Conservation (phyloP, 176 grass and related monocot genomes). For the Cenchrus americanus region DNA sequence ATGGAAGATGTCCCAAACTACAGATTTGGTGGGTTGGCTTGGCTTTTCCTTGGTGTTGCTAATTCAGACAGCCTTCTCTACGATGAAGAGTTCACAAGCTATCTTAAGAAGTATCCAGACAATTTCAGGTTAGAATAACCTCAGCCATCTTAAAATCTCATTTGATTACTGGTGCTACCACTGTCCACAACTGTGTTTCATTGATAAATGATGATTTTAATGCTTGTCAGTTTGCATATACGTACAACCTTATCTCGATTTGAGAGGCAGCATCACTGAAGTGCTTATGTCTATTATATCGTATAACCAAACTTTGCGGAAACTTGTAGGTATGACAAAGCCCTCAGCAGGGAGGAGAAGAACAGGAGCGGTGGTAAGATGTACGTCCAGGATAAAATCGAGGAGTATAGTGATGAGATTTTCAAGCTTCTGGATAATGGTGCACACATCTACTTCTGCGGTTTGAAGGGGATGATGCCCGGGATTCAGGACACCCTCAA, state of each 20-base stretch:
- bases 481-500: constrained; percentile 90
- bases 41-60: constrained; percentile 94
- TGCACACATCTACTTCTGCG: constrained; percentile 95
- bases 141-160: not conserved
- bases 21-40: constrained; percentile 85
- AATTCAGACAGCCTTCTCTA: constrained; percentile 92
- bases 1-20: constrained; percentile 89
- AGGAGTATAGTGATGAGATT: constrained; percentile 90
- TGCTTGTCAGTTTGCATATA: not conserved
- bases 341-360: constrained; percentile 89
- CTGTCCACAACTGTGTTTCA: not conserved
- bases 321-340: constrained; percentile 76
- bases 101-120: constrained; percentile 67
- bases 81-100: constrained; percentile 78
- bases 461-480: constrained; percentile 97
- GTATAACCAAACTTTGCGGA: not conserved
- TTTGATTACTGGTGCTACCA: constrained; percentile 1
- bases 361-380: constrained; percentile 89
- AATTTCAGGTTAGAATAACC: constrained; percentile 72
- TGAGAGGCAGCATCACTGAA: not conserved
- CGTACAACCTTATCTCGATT: not conserved
- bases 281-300: not conserved
- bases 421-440: constrained; percentile 89
- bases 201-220: not conserved
- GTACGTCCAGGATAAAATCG: constrained; percentile 98